phyloP scores from a whole-genome alignment of 2,329 filamentous ascomycete genomes.

The Seiridium cupressi region DNA sequence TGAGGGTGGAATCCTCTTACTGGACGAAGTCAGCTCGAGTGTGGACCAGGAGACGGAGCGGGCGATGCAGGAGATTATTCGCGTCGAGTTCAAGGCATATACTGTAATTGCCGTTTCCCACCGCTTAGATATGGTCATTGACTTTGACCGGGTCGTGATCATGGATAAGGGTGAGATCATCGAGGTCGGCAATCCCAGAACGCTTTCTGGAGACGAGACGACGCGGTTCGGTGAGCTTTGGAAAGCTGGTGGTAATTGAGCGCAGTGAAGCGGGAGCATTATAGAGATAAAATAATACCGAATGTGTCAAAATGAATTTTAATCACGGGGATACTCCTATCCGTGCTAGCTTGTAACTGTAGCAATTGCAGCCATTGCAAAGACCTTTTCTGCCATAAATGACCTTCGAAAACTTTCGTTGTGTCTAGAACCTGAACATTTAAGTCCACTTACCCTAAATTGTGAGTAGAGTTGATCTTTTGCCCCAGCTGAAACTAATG shows the following conservation, averaged over 20 bases:
- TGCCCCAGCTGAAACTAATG: too few species aligned
- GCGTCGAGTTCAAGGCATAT: conserved; percentile 33
- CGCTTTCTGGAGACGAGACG: neutral
- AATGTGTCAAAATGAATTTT: too few species aligned
- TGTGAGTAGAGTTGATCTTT: too few species aligned
- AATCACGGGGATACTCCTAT: too few species aligned
- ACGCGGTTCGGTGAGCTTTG: conserved; percentile 8
- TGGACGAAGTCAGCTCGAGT: conserved; percentile 31
- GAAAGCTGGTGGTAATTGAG: neutral
- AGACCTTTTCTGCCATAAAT: too few species aligned
- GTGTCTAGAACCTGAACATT: too few species aligned
- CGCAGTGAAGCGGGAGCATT: too few species aligned
- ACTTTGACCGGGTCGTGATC: conserved; percentile 45
- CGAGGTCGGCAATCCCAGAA: conserved; percentile 25
- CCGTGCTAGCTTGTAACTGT: too few species aligned
- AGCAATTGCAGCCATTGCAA: too few species aligned
- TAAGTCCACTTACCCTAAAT: too few species aligned
- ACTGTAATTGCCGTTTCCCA: conserved; percentile 51
- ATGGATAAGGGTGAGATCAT: conserved; percentile 43
- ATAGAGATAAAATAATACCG: too few species aligned
- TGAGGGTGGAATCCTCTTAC: conserved; percentile 25
- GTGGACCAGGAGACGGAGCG: conserved; percentile 27
- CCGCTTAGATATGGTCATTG: conserved; percentile 41
- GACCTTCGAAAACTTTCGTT: too few species aligned
- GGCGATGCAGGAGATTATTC: conserved; percentile 29